Conservation (phyloP, 148 eudicot species). For the Gaultheria prostrata region DNA sequence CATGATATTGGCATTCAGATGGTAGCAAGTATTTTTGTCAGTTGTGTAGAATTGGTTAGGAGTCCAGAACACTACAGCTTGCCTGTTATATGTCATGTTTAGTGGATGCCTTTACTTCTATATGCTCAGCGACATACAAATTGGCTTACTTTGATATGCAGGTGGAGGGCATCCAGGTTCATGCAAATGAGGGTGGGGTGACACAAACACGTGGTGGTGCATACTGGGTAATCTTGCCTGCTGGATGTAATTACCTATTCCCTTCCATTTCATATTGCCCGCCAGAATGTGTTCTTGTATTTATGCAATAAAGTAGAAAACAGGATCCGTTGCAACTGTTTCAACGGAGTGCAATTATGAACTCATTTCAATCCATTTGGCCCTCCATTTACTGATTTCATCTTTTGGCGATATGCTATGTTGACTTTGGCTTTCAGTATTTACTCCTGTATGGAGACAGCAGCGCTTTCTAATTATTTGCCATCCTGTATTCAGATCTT, state of each 20-base stretch:
- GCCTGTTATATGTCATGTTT: constrained; percentile 4
- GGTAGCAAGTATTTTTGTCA: background rate
- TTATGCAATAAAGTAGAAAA: background rate
- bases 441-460: background rate
- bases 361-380: constrained; percentile 1
- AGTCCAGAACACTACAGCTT: background rate
- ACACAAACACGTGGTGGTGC: constrained; percentile 85
- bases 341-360: background rate
- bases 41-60: background rate
- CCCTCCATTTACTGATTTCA: background rate
- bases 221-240: constrained; percentile 89
- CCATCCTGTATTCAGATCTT: constrained; percentile 53
- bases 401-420: background rate
- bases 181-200: constrained; percentile 87
- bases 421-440: constrained; percentile 1
- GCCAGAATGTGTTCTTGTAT: background rate
- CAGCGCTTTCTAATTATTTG: background rate
- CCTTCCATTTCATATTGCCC: background rate
- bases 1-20: background rate
- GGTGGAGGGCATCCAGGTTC: constrained; percentile 94
- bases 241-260: constrained; percentile 64
- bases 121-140: background rate
- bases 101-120: background rate
- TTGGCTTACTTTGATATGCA: constrained; percentile 25
- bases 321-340: background rate